Percentiles rank a stretch among this genome's conserved stretches.
These are phyloP conservation scores for Cutaneotrichosporon sp. DNA, from an alignment of 1,284 basidiomycete species.

Conservation along the genomic window DNA sequence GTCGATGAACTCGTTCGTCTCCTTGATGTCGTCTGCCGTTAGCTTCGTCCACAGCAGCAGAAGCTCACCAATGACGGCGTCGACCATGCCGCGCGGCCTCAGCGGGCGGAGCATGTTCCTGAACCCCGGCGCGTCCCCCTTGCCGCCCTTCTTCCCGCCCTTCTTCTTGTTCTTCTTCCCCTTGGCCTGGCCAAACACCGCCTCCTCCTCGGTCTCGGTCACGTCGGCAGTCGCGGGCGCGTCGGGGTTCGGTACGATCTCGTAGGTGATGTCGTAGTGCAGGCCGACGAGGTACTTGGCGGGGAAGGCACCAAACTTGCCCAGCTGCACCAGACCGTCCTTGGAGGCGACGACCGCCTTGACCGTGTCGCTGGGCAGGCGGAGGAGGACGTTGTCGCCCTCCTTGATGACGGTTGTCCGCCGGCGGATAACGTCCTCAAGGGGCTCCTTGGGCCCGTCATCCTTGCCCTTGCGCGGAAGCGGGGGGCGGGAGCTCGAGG, in stretches of 20 bases:
- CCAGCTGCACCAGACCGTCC: slow-evolving; percentile 51
- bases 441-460: slow-evolving; percentile 24
- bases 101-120: slow-evolving; percentile 42
- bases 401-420: slow-evolving; percentile 49
- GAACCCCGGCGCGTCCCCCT: slow-evolving; percentile 40
- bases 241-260: slow-evolving; percentile 41
- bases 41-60: slow-evolving; percentile 9
- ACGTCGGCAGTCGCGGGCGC: background rate
- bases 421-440: slow-evolving; percentile 41
- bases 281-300: slow-evolving; percentile 51
- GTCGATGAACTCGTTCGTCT: slow-evolving; percentile 58
- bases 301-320: slow-evolving; percentile 57
- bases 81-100: slow-evolving; percentile 35
- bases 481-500: background rate
- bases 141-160: slow-evolving; percentile 24
- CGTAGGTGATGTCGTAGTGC: slow-evolving; percentile 57
- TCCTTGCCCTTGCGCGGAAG: slow-evolving; percentile 6
- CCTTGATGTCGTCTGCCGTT: slow-evolving; percentile 45
- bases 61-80: slow-evolving; percentile 45
- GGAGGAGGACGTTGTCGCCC: slow-evolving; percentile 55
- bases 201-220: slow-evolving; percentile 14
- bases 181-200: slow-evolving; percentile 33
- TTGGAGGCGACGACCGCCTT: slow-evolving; percentile 52
- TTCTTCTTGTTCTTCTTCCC: slow-evolving; percentile 42
- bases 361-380: slow-evolving; percentile 54